Percentiles rank a stretch among this genome's conserved stretches.
Evolutionary conservation across 2,329 filamentous ascomycete species (phyloP).

Genomic region (Pseudofabraea citricarpa): DNA sequence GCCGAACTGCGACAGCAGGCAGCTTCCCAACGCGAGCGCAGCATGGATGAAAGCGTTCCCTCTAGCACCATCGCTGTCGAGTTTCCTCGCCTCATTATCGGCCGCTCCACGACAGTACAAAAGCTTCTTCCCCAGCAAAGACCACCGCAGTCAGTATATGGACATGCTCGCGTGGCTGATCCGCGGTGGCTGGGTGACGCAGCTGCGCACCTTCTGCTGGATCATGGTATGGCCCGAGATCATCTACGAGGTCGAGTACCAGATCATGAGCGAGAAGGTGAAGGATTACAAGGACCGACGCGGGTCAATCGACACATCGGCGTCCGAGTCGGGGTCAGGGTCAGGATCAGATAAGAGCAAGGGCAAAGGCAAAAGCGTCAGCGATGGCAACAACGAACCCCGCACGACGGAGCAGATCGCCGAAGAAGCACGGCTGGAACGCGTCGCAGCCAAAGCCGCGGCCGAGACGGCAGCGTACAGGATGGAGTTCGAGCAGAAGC

Average conservation of each 20-base stretch:
- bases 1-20: constrained; percentile 76
- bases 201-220: constrained; percentile 87
- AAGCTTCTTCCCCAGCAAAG: constrained; percentile 77
- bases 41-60: constrained; percentile 78
- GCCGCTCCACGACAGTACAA: constrained; percentile 79
- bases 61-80: constrained; percentile 74
- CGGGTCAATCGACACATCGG: constrained; percentile 5
- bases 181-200: constrained; percentile 88
- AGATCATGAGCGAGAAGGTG: constrained; percentile 62
- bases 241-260: constrained; percentile 72
- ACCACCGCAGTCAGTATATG: constrained; percentile 83
- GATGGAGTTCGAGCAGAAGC: constrained; percentile 22
- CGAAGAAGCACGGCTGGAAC: constrained; percentile 55
- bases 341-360: constrained; percentile 13
- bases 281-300: constrained; percentile 24
- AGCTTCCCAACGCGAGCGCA: constrained; percentile 62
- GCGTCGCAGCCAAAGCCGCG: constrained; percentile 50
- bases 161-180: constrained; percentile 91
- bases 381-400: constrained; percentile 14
- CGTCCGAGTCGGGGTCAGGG: constrained; percentile 16
- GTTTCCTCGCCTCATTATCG: constrained; percentile 82
- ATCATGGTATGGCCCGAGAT: constrained; percentile 80
- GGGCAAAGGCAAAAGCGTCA: constrained; percentile 13
- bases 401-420: constrained; percentile 52
- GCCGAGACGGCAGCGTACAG: constrained; percentile 29